Base-by-base conservation (phyloP, 345 rosid species). In the Viola odorata region DNA sequence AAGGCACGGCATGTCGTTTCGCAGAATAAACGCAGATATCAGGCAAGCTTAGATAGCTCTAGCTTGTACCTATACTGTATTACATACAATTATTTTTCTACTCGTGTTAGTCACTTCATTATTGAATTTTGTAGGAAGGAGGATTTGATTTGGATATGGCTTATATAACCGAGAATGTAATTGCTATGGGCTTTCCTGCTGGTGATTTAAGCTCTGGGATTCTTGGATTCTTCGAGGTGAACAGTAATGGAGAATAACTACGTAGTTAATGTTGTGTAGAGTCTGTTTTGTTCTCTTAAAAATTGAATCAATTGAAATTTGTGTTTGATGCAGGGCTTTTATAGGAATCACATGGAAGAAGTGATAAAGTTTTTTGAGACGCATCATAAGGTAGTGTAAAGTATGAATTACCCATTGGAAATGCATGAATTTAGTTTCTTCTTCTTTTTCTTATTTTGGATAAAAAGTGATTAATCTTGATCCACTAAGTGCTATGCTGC, bases 141-240 rank as follows among this genome's bases (percentile, higher is more conserved):
- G 76, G 63, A 7, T 72, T 61, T 58, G 76, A 56, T 65, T 69
- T 83, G 77, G 88, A 83, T 60, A 76, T 83, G 76, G 62, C 71
- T 50, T 72, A 72, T 60, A 56, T 72, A 16, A 72, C 76, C 56
- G 76, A 72, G 69, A 72, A 72, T 37, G 57, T 72, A 36, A 72
- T 72, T 61, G 76, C 76, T 44, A 72, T 72, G 76, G 76, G 76
- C n/a, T 72, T 72, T 50, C 76, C 76, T 16, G 76, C 76, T 50
- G 76, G 76, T 48, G 76, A 72, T 51, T 17, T 72, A n/a, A 72
- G 76, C 65, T 72, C 76, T 50, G 76, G 76, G 10, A 51, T 72
- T 44, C 61, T 72, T n/a, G 76, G 76, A 13, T 72, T 61, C 64
- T 55, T 72, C 51, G 76, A 72, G 76, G 76, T 72, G 51, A 51